Evolutionary conservation across 306 rosid species (phyloP).

Genomic region (Purshia tridentata): DNA sequence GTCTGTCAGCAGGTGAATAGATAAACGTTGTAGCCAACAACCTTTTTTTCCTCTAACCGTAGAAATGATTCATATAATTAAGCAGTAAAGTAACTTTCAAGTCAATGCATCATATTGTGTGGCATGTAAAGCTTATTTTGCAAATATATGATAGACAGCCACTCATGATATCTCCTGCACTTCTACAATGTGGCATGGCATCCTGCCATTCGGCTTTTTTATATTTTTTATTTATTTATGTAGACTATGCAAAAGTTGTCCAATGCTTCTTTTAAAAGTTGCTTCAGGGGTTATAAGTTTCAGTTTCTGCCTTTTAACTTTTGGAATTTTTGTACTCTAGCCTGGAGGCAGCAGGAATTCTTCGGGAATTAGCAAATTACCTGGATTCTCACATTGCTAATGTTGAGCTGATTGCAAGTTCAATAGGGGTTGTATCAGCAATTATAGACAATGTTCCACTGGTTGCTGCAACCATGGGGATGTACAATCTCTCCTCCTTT

Average conservation of each 20-base stretch:
- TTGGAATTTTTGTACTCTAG: constrained; percentile 34
- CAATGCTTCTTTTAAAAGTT: background rate
- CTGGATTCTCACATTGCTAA: constrained; percentile 71
- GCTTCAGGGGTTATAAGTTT: background rate
- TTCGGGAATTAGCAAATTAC: constrained; percentile 83
- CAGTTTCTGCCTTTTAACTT: constrained; percentile 9
- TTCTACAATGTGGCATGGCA: too few species aligned
- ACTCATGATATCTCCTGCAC: too few species aligned
- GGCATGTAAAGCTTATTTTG: background rate
- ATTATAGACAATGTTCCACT: constrained; percentile 87
- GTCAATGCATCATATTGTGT: background rate
- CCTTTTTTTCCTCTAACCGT: background rate
- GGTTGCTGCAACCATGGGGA: constrained; percentile 95
- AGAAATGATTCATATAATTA: background rate
- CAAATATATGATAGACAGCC: background rate
- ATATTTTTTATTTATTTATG: too few species aligned
- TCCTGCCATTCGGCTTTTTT: background rate
- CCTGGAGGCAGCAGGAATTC: constrained; percentile 88
- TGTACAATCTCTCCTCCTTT: constrained; percentile 75
- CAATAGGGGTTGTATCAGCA: constrained; percentile 84
- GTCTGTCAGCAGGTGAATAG: constrained; percentile 79
- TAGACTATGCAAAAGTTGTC: background rate
- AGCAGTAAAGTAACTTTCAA: background rate
- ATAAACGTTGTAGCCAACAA: background rate
- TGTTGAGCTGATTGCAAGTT: constrained; percentile 67